phyloP scores from a whole-genome alignment of 257 asterid species.

The Solanum pinnatisectum region DNA sequence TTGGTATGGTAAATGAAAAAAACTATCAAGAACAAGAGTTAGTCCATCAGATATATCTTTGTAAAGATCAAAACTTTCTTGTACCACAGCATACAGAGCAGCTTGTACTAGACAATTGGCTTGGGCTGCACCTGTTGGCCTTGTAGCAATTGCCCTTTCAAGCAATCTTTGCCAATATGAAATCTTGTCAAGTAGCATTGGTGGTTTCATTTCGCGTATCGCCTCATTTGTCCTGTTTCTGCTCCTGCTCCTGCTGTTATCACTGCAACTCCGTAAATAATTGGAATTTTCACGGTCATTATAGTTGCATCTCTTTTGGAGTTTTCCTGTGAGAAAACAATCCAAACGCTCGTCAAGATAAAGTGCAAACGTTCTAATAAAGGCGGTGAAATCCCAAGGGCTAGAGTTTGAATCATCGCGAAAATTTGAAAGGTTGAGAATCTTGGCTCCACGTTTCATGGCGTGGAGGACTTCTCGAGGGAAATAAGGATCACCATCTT shows the following conservation, averaged over 20 bases:
- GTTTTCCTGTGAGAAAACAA: slow-evolving; percentile 69
- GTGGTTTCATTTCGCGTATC: slow-evolving; percentile 56
- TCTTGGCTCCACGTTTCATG: slow-evolving; percentile 74
- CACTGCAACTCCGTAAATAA: neutral
- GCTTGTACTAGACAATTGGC: slow-evolving; percentile 40
- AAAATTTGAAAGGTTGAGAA: slow-evolving; percentile 59
- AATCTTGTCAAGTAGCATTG: slow-evolving; percentile 60
- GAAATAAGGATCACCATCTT: slow-evolving; percentile 84
- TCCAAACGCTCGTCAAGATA: slow-evolving; percentile 78
- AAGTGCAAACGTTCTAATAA: slow-evolving; percentile 73
- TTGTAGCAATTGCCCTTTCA: slow-evolving; percentile 62
- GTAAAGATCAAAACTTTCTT: slow-evolving; percentile 71
- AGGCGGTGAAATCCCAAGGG: slow-evolving; percentile 84
- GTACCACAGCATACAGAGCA: slow-evolving; percentile 57
- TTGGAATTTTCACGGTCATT: slow-evolving; percentile 6
- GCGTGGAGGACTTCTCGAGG: slow-evolving; percentile 85
- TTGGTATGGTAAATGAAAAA: slow-evolving; percentile 59
- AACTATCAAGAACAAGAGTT: slow-evolving; percentile 50
- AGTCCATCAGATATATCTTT: slow-evolving; percentile 72
- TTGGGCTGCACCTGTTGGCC: slow-evolving; percentile 66
- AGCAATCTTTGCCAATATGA: slow-evolving; percentile 70
- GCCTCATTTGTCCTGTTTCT: slow-evolving; percentile 26
- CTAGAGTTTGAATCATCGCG: slow-evolving; percentile 72
- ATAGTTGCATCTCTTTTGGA: slow-evolving; percentile 39
- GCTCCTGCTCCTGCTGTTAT: neutral